Evolutionary conservation across 2,329 filamentous ascomycete genomes (phyloP).

Genomic region (Tolypocladium ophioglossoides): DNA sequence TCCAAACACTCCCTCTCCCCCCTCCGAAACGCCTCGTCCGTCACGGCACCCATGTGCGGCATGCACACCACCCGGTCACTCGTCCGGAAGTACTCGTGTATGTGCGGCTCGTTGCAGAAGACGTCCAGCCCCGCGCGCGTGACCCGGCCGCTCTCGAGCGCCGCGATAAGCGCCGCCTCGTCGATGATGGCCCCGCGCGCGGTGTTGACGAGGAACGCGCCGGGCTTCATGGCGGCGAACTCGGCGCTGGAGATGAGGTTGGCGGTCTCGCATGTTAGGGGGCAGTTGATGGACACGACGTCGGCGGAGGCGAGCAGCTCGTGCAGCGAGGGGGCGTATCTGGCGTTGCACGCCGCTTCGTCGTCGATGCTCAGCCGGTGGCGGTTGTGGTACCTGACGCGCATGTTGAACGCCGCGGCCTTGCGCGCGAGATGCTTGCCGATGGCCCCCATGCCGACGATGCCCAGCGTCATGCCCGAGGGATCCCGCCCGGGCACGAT

Average conservation of each 20-base stretch:
- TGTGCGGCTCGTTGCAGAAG: constrained; percentile 30
- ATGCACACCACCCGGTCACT: constrained; percentile 31
- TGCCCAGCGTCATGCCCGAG: constrained; percentile 31
- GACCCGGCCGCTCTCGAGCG: constrained; percentile 34
- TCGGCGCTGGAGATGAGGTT: constrained; percentile 26
- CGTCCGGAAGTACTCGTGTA: constrained; percentile 26
- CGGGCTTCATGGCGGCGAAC: constrained; percentile 35
- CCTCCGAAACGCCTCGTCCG: constrained; percentile 30
- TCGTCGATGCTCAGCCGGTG: constrained; percentile 19
- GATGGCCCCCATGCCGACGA: constrained; percentile 37
- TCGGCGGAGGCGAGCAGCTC: constrained; percentile 29
- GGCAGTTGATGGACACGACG: constrained; percentile 28
- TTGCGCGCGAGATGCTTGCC: constrained; percentile 31
- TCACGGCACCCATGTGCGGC: constrained; percentile 33
- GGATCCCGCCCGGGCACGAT: constrained; percentile 29
- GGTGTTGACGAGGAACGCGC: constrained; percentile 38
- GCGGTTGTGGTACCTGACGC: constrained; percentile 32
- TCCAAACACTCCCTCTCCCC: constrained; percentile 34
- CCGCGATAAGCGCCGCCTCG: constrained; percentile 34
- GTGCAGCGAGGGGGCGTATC: constrained; percentile 25
- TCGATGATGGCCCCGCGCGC: constrained; percentile 38
- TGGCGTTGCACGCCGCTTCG: constrained; percentile 22
- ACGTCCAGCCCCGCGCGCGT: constrained; percentile 38
- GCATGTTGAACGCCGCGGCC: constrained; percentile 30
- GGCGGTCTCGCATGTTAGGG: constrained; percentile 28